A percentile compares a stretch with the other conserved stretches of the same genome.
Conservation (phyloP, 768 basidiomycete species). For the Suillus subluteus region DNA sequence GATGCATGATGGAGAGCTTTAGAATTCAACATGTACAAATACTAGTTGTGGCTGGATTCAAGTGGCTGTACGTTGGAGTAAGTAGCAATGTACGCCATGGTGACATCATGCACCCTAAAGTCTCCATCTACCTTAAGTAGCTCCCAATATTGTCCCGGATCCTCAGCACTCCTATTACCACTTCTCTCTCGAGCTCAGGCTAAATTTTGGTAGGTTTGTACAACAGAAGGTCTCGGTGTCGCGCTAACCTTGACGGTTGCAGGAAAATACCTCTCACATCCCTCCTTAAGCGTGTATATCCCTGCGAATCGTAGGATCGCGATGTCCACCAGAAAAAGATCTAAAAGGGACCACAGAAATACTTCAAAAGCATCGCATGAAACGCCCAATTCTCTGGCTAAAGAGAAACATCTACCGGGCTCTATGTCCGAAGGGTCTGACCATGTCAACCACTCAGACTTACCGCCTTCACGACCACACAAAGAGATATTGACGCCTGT, state of each 20-base stretch:
- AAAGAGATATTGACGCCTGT: constrained; percentile 5
- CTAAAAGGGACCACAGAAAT: not conserved
- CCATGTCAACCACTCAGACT: constrained; percentile 2
- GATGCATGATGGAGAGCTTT: not conserved
- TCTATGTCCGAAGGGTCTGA: not conserved
- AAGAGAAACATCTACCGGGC: not conserved
- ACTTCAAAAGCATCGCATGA: not conserved
- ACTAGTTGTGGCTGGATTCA: not conserved
- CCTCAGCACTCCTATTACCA: not conserved
- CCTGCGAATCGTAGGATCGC: constrained; percentile 1
- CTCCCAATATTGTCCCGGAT: not conserved
- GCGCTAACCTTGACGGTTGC: not conserved
- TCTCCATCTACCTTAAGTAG: not conserved
- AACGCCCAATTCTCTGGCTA: not conserved
- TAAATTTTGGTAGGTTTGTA: not conserved
- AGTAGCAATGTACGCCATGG: not conserved
- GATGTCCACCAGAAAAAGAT: constrained; percentile 4
- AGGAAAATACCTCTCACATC: constrained; percentile 1
- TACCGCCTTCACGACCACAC: constrained; percentile 4
- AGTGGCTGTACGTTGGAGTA: not conserved
- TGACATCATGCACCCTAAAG: not conserved
- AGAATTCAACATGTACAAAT: constrained; percentile 4
- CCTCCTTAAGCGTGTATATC: constrained; percentile 1
- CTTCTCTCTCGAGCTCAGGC: not conserved
- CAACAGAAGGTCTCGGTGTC: not conserved